phyloP scores from a whole-genome alignment of 176 grass and related monocot genomes.

The Pontederia crassipes region DNA sequence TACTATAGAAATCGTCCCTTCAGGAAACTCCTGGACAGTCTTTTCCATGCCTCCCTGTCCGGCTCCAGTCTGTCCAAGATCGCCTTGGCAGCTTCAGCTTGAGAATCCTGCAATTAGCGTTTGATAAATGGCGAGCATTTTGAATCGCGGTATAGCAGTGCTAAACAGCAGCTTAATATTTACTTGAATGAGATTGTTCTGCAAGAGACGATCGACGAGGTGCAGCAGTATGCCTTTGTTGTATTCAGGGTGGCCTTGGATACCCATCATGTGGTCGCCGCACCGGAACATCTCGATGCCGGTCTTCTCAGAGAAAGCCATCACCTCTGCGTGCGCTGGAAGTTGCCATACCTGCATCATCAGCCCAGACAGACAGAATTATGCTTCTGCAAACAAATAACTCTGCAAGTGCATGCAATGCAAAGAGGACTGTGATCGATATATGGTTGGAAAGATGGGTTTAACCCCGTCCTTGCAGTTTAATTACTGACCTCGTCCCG shows the following conservation, averaged over 20 bases:
- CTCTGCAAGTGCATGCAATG: too few species aligned
- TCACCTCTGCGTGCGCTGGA: slow-evolving; percentile 32
- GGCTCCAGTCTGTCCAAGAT: slow-evolving; percentile 20
- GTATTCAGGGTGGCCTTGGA: slow-evolving; percentile 71
- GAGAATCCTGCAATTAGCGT: background rate
- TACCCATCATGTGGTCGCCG: slow-evolving; percentile 37
- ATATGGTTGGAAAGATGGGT: background rate
- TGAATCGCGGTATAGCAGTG: background rate
- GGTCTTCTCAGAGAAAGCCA: slow-evolving; percentile 50
- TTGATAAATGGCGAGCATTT: too few species aligned
- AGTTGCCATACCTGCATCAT: slow-evolving; percentile 50
- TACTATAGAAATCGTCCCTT: background rate
- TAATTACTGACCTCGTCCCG: too few species aligned
- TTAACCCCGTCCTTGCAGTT: background rate
- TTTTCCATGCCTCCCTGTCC: slow-evolving; percentile 33
- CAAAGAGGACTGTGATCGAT: too few species aligned
- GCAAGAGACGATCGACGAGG: slow-evolving; percentile 38
- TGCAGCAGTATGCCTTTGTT: slow-evolving; percentile 38
- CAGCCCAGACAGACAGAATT: too few species aligned
- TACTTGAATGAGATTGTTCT: slow-evolving; percentile 13
- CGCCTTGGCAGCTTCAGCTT: slow-evolving; percentile 26
- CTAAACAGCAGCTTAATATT: background rate
- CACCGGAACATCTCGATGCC: slow-evolving; percentile 43
- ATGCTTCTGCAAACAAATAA: background rate
- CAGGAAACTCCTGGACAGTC: slow-evolving; percentile 47